These are phyloP conservation scores for Hypoxylon trugodes DNA, from an alignment of 495 filamentous ascomycete species.

Conservation along the genomic window DNA sequence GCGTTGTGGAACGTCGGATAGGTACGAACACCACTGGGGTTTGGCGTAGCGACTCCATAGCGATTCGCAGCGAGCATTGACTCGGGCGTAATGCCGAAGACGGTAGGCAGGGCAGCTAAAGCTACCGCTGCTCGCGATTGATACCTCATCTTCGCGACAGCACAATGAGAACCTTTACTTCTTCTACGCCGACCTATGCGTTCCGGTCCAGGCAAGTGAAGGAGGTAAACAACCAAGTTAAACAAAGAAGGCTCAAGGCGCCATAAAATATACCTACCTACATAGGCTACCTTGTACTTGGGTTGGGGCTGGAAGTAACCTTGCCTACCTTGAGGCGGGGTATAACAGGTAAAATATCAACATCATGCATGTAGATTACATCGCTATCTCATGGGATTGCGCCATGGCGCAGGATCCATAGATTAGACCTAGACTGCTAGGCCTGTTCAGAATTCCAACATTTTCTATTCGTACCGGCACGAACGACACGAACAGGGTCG, in stretches of 20 bases:
- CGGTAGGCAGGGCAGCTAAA: conserved; percentile 39
- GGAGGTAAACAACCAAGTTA: conserved; percentile 14
- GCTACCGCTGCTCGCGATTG: conserved; percentile 37
- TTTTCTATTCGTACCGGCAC: too few relatives aligned
- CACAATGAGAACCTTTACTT: conserved; percentile 17
- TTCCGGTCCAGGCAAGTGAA: conserved; percentile 3
- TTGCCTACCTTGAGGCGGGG: conserved; percentile 27
- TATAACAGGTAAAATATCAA: conserved; percentile 33
- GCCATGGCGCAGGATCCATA: conserved; percentile 23
- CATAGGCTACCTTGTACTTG: neutral
- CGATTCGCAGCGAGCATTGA: conserved; percentile 44
- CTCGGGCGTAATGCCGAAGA: conserved; percentile 43
- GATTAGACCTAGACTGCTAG: conserved; percentile 22
- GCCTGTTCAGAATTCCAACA: conserved; percentile 26
- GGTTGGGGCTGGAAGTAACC: conserved; percentile 13
- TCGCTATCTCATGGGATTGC: conserved; percentile 33
- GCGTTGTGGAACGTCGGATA: conserved; percentile 7
- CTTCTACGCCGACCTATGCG: conserved; percentile 20
- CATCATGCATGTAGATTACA: conserved; percentile 37
- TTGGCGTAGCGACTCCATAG: conserved; percentile 41
- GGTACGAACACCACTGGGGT: conserved; percentile 45
- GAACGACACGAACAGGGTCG: conserved; percentile 1
- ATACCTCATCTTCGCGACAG: conserved; percentile 40
- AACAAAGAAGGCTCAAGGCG: conserved; percentile 5
- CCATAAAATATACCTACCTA: conserved; percentile 20